These are phyloP conservation scores for Monilinia polystroma DNA, from an alignment of 2,329 filamentous ascomycete genomes.

Conservation along the genomic window DNA sequence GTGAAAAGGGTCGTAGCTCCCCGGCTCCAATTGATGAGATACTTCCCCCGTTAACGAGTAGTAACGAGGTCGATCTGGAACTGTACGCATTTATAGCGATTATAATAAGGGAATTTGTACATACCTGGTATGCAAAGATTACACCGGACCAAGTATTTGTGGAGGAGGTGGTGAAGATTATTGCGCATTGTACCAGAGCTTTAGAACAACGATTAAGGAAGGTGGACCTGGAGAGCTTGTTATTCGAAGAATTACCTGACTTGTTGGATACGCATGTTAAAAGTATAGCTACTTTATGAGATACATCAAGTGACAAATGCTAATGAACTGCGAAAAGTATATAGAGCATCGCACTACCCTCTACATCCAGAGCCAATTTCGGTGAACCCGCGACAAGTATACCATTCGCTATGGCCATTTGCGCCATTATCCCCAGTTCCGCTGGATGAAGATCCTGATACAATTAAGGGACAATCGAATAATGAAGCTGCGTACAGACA, in stretches of 20 bases:
- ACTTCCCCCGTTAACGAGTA: conserved; percentile 87
- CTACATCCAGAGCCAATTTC: conserved; percentile 58
- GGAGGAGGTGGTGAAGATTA: conserved; percentile 82
- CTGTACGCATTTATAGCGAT: conserved; percentile 91
- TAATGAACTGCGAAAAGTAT: conserved; percentile 53
- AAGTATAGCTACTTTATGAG: conserved; percentile 51
- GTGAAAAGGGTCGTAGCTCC: conserved; percentile 54
- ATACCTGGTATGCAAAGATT: conserved; percentile 90
- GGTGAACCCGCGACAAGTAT: conserved; percentile 65
- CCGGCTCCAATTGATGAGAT: conserved; percentile 72
- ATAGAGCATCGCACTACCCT: conserved; percentile 64
- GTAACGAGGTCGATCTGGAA: conserved; percentile 89
- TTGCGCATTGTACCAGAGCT: conserved; percentile 86
- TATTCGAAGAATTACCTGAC: conserved; percentile 85
- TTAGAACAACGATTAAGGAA: conserved; percentile 81
- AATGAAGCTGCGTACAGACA: conserved; percentile 86
- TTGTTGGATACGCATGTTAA: conserved; percentile 76
- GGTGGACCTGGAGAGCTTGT: conserved; percentile 76
- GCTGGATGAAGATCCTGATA: conserved; percentile 46
- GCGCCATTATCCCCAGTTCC: conserved; percentile 79
- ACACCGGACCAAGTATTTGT: conserved; percentile 87
- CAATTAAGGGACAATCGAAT: conserved; percentile 60
- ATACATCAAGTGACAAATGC: conserved; percentile 12
- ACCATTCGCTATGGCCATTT: conserved; percentile 80
- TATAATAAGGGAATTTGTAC: conserved; percentile 84